Evolutionary conservation across 2,329 filamentous ascomycete genomes (phyloP), one percentile per base, ranked within the genome.

Genomic region (Dryadomyces quercus-mongolicae): DNA sequence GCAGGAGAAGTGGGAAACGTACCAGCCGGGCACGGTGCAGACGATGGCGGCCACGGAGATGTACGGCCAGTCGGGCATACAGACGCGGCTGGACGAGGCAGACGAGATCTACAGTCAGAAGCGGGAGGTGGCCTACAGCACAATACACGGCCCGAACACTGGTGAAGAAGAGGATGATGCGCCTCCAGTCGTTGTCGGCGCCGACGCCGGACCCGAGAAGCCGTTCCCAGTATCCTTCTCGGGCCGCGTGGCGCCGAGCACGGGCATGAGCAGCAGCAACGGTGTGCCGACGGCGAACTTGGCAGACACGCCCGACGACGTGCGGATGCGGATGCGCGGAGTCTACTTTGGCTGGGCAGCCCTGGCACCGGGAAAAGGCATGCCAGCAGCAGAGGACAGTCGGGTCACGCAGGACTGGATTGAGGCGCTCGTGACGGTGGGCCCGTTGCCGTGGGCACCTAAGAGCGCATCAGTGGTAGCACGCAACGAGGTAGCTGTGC

Each of bases 261-360:
- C 71, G 73, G 73, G 0, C 60, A 18, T 5, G 3, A 18, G 66
- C 42, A 69, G 70, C 15, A 62, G 61, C 3, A 58, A 61, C 12
- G 74, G 73, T 0, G 67, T 75, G 2, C 77, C 80, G 0, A 80
- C 76, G 0, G 75, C 80, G 0, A 81, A 76, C 56, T 64, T 86
- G 2, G 60, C 61, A 0, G 73, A 71, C 10, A 69, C 84, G 0
- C 70, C 78, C 0, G 74, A 76, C 25, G 71, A 77, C 38, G 64
- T 84, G 44, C 68, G 72, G 21, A 67, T 77, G 57, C 73, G 76
- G 3, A 70, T 86, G 51, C 67, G 70, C 13, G 84, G 84, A 0
- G 73, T 83, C 7, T 87, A 83, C 61, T 80, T 84, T 43, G 82
- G 80, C 3, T 87, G 84, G 83, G 77, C 75, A 0, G 67, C 74